Evolutionary conservation across 768 basidiomycete species (phyloP), one percentile per base, ranked within the genome.

Genomic region (Suillus weaverae): DNA sequence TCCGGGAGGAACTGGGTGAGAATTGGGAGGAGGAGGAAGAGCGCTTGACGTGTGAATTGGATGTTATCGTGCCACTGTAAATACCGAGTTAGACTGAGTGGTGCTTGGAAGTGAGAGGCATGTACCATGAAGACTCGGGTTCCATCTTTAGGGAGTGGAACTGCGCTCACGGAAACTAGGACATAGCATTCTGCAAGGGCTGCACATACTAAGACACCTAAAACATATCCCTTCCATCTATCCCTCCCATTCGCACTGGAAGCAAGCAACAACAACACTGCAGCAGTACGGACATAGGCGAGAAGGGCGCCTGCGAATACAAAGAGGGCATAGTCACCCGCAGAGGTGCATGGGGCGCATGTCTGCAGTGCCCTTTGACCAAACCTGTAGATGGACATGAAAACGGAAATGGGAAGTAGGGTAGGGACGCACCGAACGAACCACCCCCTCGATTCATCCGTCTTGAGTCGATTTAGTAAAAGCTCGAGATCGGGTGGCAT

Each of bases 21-120:
- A 33, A 86, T 66, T 5, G 89, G 87, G 3, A 91, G 78, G 36
- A 81, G 8, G 63, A 90, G 77, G 76, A 92, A 89, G 61, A 89
- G 73, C 2, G 80, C 33, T 61, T 84, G 83, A n/a, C 91, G 89
- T 39, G 76, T 66, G 56, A 80, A 71, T 71, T 84, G 82, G 43
- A 88, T 75, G 33, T 71, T 78, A 72, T 92, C 89, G 75, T 90
- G 88, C 86, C 86, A 89, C 90, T 92, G 65, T 36, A 18, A 16
- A 39, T 10, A 10, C 14, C 14, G 33, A 44, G 4, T 32, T 20
- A 30, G 16, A 14, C 8, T 54, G n/a, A n/a, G 2, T 11, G 33
- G 10, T 20, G 6, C 6, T 22, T n/a, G 7, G 14, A 59, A 30
- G 60, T 16, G 14, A 32, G 32, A 51, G 26, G 44, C 39, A 72